Base-by-base conservation (phyloP, 139 green algal species). In the Chlorella sp. region DNA sequence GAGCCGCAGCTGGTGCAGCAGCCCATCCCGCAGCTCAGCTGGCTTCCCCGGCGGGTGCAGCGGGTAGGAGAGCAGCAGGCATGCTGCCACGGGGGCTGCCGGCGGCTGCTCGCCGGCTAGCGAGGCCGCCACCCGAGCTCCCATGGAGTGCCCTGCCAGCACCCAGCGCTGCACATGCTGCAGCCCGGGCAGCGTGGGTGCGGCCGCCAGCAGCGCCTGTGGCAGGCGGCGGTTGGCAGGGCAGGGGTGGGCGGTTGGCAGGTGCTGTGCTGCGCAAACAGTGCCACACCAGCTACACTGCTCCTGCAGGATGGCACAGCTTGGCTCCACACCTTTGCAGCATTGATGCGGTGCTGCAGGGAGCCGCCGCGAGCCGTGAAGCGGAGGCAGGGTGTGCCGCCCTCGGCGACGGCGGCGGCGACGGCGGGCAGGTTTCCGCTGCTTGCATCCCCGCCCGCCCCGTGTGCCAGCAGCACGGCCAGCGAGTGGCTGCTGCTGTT, bases 11-110 rank as follows among this genome's bases (percentile, higher is more conserved):
- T 56, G 23, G 18, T 38, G 62, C 25, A 94, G 83, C 30, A 91
- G 88, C 0, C 17, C 30, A 44, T 93, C 87, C 7, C 91, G 41
- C 63, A 94, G 81, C 47, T 89, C 30, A 7, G 32, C 68, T 62
- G 83, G 71, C 38, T 87, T 89, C 69, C 71, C 82, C 0, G 91
- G 90, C 6, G 91, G 88, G 75, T 94, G 91, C 23, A 94, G 82
- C 20, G 91, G 91, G 60, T 92, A 94, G 7, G 84, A 92, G 60
- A 92, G 83, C 26, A 94, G 39, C 30, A 73, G 78, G 36, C 64
- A 85, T 3, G 60, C 62, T 3, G 85, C 71, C 55, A 73, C 21
- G 23, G n/a, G n/a, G 3, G 51, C 76, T 25, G 51, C 51, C 51
- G 34, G 39, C 70, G n/a, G 41, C 70, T 78, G 70, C 41, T 57